Conservation (phyloP, 163 green algal species). For the Scenedesmus sp. region DNA sequence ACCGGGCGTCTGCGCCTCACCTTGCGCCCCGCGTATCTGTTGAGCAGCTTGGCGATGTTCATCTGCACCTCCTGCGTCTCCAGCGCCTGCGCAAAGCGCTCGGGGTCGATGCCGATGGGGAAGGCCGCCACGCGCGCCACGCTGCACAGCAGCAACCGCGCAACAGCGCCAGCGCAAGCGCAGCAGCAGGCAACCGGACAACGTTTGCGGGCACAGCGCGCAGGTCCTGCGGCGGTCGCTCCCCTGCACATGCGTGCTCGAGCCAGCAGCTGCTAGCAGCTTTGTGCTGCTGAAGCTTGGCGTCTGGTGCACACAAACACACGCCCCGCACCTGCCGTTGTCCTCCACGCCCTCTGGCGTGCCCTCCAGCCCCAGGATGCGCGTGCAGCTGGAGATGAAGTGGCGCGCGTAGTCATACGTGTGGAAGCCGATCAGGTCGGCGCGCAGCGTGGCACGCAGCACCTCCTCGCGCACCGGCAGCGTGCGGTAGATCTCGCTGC, state of each 20-base stretch:
- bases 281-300: too few species aligned
- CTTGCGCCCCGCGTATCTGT: constrained; percentile 80
- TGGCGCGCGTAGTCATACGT: constrained; percentile 99
- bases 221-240: too few species aligned
- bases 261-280: too few species aligned
- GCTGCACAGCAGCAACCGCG: constrained; percentile 69
- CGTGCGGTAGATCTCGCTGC: constrained; percentile 96
- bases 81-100: constrained; percentile 92
- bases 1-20: constrained; percentile 56
- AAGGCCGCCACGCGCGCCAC: constrained; percentile 51
- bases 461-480: constrained; percentile 95
- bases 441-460: constrained; percentile 87
- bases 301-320: too few species aligned
- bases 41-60: constrained; percentile 94
- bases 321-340: constrained; percentile 69
- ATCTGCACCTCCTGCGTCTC: constrained; percentile 88
- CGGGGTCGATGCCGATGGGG: constrained; percentile 93
- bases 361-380: constrained; percentile 97
- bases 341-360: constrained; percentile 97
- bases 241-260: too few species aligned
- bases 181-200: not conserved
- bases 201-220: too few species aligned
- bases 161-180: not conserved
- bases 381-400: constrained; percentile 97
- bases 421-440: constrained; percentile 98